Base-by-base conservation (phyloP, 306 rosid species). In the Prinsepia uniflora region DNA sequence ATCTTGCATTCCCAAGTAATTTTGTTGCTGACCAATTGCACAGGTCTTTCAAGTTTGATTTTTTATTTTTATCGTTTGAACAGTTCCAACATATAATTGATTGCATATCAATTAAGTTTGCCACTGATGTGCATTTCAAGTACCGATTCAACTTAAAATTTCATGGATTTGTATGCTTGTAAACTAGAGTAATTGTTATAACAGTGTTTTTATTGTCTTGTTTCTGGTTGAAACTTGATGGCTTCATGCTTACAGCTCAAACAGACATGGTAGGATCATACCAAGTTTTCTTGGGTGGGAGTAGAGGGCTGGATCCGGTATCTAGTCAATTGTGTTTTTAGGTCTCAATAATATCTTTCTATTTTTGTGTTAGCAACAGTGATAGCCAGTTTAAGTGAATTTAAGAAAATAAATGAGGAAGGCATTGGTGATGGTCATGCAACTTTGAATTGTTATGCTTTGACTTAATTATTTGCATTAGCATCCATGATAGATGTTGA, bases 1-100 rank as follows among this genome's bases (percentile, higher is more conserved):
- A n/a, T n/a, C n/a, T n/a, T n/a, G n/a, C n/a, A n/a, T 82, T 75
- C 70, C 96, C 97, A 1, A 95, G 99, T 72, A 95, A 95, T 80
- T 95, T 95, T 85, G 97, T 91, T 76, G 97, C 99, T 14, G 99
- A 95, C 74, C 99, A 72, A 44, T 36, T 58, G 20, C 72, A 73
- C 64, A 30, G 57, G 18, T 68, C 44, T 43, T 14, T 42, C 15
- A 41, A 55, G 42, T 12, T 55, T 7, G 0, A 24, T 70, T 41
- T 5, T 39, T 22, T 45, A 8, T 42, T 36, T 36, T 0, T 52
- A 15, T 14, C 10, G 18, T 55, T 34, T 69, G 34, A 1, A 57
- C 67, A 11, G 0, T 60, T 58, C 9, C 15, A 6, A 12, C 15
- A 18, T 22, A 15, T n/a, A 34, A 36, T 45, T 69, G 15, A 36